These are phyloP conservation scores for Collybia sp. DNA, from an alignment of 768 basidiomycete species.

Conservation along the genomic window DNA sequence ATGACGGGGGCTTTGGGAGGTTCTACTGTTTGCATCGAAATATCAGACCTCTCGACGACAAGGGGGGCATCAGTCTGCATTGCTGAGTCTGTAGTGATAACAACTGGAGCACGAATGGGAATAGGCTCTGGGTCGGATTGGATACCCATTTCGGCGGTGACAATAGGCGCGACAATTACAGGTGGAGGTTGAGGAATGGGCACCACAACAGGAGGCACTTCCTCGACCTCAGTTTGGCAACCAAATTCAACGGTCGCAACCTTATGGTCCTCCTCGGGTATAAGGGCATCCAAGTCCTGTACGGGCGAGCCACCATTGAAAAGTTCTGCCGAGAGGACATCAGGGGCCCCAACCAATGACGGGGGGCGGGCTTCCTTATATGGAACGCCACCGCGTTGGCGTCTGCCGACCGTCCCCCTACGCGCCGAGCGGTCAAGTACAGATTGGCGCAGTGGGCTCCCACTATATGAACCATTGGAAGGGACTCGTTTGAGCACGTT, in stretches of 20 bases:
- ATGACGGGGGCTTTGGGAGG: neutral
- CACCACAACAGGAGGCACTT: conserved; percentile 19
- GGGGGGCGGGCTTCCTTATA: conserved; percentile 68
- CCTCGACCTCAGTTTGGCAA: conserved; percentile 59
- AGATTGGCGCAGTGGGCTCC: conserved; percentile 61
- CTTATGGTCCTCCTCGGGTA: conserved; percentile 36
- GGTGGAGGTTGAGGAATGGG: conserved; percentile 19
- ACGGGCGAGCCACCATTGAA: conserved; percentile 37
- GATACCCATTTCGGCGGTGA: conserved; percentile 33
- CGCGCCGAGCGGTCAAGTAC: conserved; percentile 46
- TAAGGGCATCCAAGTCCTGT: conserved; percentile 30
- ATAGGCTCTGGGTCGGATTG: conserved; percentile 30
- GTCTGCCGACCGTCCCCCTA: conserved; percentile 46
- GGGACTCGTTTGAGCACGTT: conserved; percentile 64
- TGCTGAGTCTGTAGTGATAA: conserved; percentile 26
- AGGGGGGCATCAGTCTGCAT: conserved; percentile 45
- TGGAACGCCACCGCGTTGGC: conserved; percentile 61
- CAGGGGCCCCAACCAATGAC: conserved; percentile 68
- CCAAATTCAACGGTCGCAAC: conserved; percentile 56
- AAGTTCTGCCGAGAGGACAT: conserved; percentile 67
- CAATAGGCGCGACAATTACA: conserved; percentile 8
- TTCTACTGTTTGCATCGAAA: neutral
- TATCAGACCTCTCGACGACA: conserved; percentile 16
- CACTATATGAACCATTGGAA: conserved; percentile 37
- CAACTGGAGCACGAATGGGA: conserved; percentile 12